phyloP scores from a whole-genome alignment of 345 rosid genomes.

The Euphorbia tirucalli region DNA sequence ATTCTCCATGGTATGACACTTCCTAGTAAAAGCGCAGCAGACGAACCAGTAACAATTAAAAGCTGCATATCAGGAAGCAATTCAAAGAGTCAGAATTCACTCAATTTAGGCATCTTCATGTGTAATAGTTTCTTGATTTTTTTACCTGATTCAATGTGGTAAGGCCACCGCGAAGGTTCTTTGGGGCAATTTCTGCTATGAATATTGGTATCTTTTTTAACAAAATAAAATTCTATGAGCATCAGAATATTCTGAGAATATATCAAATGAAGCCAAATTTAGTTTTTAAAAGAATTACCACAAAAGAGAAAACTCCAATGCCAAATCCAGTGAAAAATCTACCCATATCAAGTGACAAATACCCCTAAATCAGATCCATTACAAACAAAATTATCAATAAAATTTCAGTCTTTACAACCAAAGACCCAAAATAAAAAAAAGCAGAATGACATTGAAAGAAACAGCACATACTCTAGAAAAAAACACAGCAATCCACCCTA shows the following conservation, averaged over 20 bases:
- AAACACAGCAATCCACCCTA: slow-evolving; percentile 82
- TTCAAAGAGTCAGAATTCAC: too few relatives aligned
- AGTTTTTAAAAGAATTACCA: slow-evolving; percentile 41
- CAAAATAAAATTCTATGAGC: neutral
- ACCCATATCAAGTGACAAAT: slow-evolving; percentile 65
- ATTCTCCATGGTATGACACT: slow-evolving; percentile 68
- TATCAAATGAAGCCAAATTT: neutral
- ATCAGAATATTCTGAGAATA: neutral
- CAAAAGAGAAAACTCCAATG: slow-evolving; percentile 86
- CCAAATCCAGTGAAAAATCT: slow-evolving; percentile 87
- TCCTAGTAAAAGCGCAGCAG: slow-evolving; percentile 63
- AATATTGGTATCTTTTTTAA: slow-evolving; percentile 64
- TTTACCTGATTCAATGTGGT: slow-evolving; percentile 72
- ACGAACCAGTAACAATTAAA: slow-evolving; percentile 71
- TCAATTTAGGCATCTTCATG: neutral
- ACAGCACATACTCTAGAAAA: slow-evolving; percentile 45
- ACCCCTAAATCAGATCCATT: slow-evolving; percentile 39
- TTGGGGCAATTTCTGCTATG: slow-evolving; percentile 92
- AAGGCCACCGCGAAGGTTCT: slow-evolving; percentile 84
- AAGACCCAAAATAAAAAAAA: too few relatives aligned
- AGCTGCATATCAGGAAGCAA: too few relatives aligned
- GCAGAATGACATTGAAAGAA: neutral
- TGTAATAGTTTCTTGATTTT: neutral
- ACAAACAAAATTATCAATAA: neutral
- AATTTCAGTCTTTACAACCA: neutral